phyloP scores from a whole-genome alignment of 345 rosid genomes.

The Gossypium rotundifolium region DNA sequence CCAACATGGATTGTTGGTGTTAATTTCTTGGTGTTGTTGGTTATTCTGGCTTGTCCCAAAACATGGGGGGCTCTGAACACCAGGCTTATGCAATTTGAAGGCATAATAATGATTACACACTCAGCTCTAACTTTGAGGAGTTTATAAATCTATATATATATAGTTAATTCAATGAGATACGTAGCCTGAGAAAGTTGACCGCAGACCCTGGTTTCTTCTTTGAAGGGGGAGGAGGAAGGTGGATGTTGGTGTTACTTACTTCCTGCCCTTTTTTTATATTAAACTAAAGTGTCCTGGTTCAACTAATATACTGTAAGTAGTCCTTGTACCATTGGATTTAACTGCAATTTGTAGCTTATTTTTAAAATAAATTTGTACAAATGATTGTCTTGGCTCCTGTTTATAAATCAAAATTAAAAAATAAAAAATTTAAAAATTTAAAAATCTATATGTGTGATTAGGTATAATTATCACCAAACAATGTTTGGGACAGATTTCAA shows the following conservation, averaged over 20 bases:
- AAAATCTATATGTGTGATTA: no score
- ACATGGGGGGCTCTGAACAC: constrained; percentile 24
- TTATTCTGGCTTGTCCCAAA: constrained; percentile 7
- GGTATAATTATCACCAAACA: no score
- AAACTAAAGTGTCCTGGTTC: not conserved
- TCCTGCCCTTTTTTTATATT: not conserved
- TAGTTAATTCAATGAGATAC: not conserved
- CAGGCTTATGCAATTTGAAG: constrained; percentile 33
- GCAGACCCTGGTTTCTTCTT: not conserved
- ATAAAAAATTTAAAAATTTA: no score
- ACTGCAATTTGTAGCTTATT: no score
- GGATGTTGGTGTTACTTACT: not conserved
- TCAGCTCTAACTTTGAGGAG: not conserved
- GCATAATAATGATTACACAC: constrained; percentile 22
- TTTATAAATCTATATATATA: not conserved
- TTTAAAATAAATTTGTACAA: no score
- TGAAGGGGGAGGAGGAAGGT: not conserved
- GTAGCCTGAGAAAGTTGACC: not conserved
- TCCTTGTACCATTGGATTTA: no score
- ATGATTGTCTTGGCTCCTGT: accelerated
- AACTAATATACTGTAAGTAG: not conserved
- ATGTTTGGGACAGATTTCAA: no score
- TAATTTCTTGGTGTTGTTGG: not conserved
- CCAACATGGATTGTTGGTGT: constrained; percentile 10
- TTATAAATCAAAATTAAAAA: no score